Evolutionary conservation across 1,284 basidiomycete species (phyloP).

Genomic region (Lentinula novae-zelandiae): DNA sequence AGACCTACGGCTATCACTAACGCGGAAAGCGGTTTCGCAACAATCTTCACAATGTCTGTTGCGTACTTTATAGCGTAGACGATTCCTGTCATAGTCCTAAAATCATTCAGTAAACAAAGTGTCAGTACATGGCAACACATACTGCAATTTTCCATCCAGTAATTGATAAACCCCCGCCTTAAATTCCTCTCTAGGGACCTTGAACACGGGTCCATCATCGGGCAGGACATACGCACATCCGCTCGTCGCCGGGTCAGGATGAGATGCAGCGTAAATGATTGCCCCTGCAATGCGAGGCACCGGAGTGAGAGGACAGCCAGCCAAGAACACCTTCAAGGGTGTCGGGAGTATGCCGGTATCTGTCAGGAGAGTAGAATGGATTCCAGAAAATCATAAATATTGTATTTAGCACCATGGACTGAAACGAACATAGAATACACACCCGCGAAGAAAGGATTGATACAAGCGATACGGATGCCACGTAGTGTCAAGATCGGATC

Average conservation of each 20-base stretch:
- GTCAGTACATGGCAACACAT: conserved; percentile 14
- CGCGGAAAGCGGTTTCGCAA: conserved; percentile 19
- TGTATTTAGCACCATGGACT: too few species aligned
- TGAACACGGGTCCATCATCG: conserved; percentile 43
- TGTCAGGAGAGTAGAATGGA: conserved; percentile 14
- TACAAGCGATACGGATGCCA: conserved; percentile 43
- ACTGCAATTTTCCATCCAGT: conserved; percentile 41
- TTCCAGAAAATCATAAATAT: not conserved
- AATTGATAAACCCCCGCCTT: conserved; percentile 48
- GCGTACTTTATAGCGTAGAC: conserved; percentile 18
- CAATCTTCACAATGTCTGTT: conserved; percentile 17
- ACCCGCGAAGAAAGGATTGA: conserved; percentile 56
- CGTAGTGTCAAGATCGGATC: conserved; percentile 29
- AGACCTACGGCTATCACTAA: conserved; percentile 8
- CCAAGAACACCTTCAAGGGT: conserved; percentile 37
- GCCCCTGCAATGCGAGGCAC: conserved; percentile 47
- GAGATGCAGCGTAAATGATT: conserved; percentile 48
- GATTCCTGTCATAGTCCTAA: conserved; percentile 15
- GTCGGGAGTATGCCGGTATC: conserved; percentile 46
- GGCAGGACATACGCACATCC: conserved; percentile 45
- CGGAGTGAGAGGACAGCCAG: conserved; percentile 50
- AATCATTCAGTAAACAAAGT: not conserved
- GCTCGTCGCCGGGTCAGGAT: conserved; percentile 41
- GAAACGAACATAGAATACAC: conserved; percentile 2
- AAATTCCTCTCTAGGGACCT: conserved; percentile 42